Conservation (phyloP, 225 moss, liverwort and hornwort genomes). For the Thuidium tamariscinum region DNA sequence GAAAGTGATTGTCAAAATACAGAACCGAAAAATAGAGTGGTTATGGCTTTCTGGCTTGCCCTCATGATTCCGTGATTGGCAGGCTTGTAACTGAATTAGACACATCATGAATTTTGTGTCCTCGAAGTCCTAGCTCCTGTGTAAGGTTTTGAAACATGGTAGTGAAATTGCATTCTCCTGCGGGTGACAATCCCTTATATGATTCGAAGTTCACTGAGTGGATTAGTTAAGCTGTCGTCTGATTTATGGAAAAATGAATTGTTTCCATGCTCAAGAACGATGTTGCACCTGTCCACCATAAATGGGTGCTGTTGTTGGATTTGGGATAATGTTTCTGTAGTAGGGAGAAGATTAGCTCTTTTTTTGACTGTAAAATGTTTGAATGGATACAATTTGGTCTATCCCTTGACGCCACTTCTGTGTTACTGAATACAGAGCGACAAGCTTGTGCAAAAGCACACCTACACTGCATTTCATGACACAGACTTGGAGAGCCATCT, state of each 20-base stretch:
- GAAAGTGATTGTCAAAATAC: background rate
- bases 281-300: background rate
- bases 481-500: constrained; percentile 51
- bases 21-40: background rate
- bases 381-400: background rate
- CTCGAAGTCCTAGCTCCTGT: background rate
- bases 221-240: background rate
- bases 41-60: background rate
- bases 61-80: background rate
- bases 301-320: background rate
- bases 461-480: constrained; percentile 42
- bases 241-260: background rate
- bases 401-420: background rate
- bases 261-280: background rate
- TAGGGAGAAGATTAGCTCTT: background rate
- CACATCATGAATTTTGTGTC: background rate
- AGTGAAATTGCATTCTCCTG: background rate
- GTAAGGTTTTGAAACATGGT: background rate
- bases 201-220: background rate
- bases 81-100: background rate
- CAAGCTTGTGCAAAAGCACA: constrained; percentile 47
- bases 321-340: background rate
- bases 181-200: background rate
- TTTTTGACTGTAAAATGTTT: background rate
- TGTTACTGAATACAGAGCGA: background rate